These are phyloP conservation scores for Sarocladiaceae sp. DNA, from an alignment of 2,329 filamentous ascomycete species.

Conservation along the genomic window DNA sequence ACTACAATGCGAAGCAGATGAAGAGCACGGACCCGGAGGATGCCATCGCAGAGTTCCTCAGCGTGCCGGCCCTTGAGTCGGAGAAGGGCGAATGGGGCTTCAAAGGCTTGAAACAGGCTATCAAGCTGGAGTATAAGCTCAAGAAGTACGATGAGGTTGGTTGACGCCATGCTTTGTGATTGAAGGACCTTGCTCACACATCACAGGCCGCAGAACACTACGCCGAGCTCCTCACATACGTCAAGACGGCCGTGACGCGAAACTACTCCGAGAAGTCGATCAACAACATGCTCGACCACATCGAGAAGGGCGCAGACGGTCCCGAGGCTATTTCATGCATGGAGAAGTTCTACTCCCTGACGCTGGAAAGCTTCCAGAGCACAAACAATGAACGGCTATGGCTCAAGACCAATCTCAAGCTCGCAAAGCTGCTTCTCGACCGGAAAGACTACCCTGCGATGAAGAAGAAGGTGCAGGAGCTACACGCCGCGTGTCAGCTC, in stretches of 20 bases:
- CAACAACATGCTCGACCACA: slow-evolving; percentile 98
- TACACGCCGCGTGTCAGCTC: slow-evolving; percentile 82
- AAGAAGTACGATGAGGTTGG: slow-evolving; percentile 76
- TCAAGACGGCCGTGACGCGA: slow-evolving; percentile 92
- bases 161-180: too few relatives aligned
- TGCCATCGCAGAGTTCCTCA: slow-evolving; percentile 89
- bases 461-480: slow-evolving; percentile 77
- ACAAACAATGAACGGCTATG: slow-evolving; percentile 97
- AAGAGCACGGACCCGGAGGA: slow-evolving; percentile 83
- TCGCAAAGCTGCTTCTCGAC: slow-evolving; percentile 86
- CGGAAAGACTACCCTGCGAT: slow-evolving; percentile 82
- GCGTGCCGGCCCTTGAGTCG: slow-evolving; percentile 74
- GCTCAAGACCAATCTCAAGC: slow-evolving; percentile 98
- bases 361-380: slow-evolving; percentile 89
- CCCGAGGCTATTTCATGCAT: slow-evolving; percentile 71
- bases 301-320: slow-evolving; percentile 76
- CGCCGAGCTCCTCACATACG: slow-evolving; percentile 90
- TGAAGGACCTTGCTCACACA: too few relatives aligned
- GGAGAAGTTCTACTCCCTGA: slow-evolving; percentile 93
- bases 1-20: slow-evolving; percentile 98
- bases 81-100: slow-evolving; percentile 99
- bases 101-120: slow-evolving; percentile 95
- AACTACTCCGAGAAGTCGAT: slow-evolving; percentile 99
- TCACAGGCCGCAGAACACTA: slow-evolving; percentile 84
- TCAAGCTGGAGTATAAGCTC: slow-evolving; percentile 95